These are phyloP conservation scores for Aspergillus heteromorphus DNA, from an alignment of 495 filamentous ascomycete genomes.

Conservation along the genomic window DNA sequence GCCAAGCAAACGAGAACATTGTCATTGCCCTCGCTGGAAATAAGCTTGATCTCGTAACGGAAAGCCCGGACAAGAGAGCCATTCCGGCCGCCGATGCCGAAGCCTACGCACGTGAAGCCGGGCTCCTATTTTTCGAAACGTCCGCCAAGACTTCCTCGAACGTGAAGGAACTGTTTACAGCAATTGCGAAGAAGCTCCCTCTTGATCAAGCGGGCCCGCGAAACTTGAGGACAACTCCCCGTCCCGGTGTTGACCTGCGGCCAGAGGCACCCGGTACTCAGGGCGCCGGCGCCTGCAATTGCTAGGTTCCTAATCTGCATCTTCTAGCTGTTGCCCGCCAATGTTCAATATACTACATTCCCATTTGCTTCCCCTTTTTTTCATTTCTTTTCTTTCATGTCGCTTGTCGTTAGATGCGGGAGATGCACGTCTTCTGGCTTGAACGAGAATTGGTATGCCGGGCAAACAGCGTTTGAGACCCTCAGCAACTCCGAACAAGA, in stretches of 20 bases:
- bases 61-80: slow-evolving; percentile 87
- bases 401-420: slow-evolving; percentile 15
- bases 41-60: slow-evolving; percentile 89
- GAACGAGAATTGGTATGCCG: slow-evolving; percentile 6
- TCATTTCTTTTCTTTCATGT: slow-evolving; percentile 4
- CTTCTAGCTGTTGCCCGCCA: not conserved
- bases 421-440: slow-evolving; percentile 12
- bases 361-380: slow-evolving; percentile 3
- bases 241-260: slow-evolving; percentile 75
- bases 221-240: slow-evolving; percentile 66
- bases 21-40: slow-evolving; percentile 97
- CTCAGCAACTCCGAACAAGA: slow-evolving; percentile 12
- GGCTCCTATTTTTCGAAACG: slow-evolving; percentile 94
- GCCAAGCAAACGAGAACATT: slow-evolving; percentile 99
- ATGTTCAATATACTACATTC: slow-evolving; percentile 4
- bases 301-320: slow-evolving; percentile 41
- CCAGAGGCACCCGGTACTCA: slow-evolving; percentile 74
- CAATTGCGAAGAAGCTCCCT: slow-evolving; percentile 93
- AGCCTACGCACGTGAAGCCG: slow-evolving; percentile 88
- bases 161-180: slow-evolving; percentile 93
- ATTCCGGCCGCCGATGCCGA: slow-evolving; percentile 85
- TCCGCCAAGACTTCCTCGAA: slow-evolving; percentile 96
- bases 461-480: slow-evolving; percentile 2
- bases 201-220: slow-evolving; percentile 90
- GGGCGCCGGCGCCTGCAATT: slow-evolving; percentile 67